Evolutionary conservation across 495 filamentous ascomycete genomes (phyloP).

Genomic region (Lasiosphaeria miniovina): DNA sequence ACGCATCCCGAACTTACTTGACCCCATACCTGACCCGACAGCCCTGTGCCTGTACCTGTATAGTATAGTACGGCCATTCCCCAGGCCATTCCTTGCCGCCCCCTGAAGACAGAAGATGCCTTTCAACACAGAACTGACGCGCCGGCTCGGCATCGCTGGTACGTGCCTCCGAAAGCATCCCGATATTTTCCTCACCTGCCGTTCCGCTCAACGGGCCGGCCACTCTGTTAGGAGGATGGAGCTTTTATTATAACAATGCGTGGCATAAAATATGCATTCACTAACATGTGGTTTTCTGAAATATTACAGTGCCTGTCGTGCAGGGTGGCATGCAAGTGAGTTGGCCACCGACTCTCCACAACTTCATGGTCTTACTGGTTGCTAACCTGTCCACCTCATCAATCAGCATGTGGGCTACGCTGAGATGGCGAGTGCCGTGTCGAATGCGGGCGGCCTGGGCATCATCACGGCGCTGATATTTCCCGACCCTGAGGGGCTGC

Average conservation of each 20-base stretch:
- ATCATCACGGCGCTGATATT: conserved; percentile 93
- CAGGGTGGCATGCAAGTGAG: conserved; percentile 78
- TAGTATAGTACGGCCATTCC: too few relatives aligned
- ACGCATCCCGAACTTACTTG: too few relatives aligned
- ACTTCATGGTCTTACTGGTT: not conserved
- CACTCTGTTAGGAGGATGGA: too few relatives aligned
- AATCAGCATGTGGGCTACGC: conserved; percentile 64
- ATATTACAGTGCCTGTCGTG: conserved; percentile 76
- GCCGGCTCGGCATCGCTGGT: conserved; percentile 84
- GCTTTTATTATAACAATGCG: not conserved
- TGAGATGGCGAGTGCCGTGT: conserved; percentile 89
- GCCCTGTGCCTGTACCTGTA: too few relatives aligned
- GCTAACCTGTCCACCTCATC: conserved; percentile 23
- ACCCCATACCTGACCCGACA: too few relatives aligned
- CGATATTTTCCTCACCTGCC: not conserved
- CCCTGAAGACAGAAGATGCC: conserved; percentile 58
- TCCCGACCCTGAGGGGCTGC: conserved; percentile 87
- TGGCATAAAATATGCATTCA: not conserved
- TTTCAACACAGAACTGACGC: conserved; percentile 87
- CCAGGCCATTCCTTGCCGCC: not conserved
- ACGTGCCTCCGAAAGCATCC: conserved; percentile 21
- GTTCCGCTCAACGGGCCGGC: not conserved
- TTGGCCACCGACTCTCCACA: conserved; percentile 6
- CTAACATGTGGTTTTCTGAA: conserved; percentile 27
- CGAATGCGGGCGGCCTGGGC: conserved; percentile 91